phyloP scores from a whole-genome alignment of 768 basidiomycete genomes.

The Serendipita sp. region DNA sequence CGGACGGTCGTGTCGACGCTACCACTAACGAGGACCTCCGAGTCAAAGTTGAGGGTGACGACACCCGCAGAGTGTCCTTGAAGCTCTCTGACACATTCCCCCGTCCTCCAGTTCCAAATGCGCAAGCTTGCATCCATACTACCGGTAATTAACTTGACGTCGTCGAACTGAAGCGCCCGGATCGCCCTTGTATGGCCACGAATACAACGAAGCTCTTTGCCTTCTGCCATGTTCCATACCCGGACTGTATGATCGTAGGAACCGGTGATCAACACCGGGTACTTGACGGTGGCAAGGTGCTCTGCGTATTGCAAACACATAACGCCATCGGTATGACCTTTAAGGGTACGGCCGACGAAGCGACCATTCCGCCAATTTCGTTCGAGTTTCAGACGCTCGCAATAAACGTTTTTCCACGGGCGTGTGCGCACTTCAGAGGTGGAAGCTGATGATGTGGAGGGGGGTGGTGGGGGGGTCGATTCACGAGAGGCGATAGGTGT shows the following conservation, averaged over 20 bases:
- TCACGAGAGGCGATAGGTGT: constrained; percentile 8
- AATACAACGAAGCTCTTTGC: constrained; percentile 64
- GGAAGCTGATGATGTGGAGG: constrained; percentile 7
- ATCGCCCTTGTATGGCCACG: constrained; percentile 87
- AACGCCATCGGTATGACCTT: constrained; percentile 89
- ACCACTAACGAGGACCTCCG: constrained; percentile 81
- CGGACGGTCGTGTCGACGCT: constrained; percentile 90
- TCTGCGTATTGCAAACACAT: constrained; percentile 96
- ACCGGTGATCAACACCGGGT: constrained; percentile 92
- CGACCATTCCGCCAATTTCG: constrained; percentile 94
- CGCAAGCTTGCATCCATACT: constrained; percentile 92
- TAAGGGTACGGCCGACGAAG: constrained; percentile 66
- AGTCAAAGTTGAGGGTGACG: constrained; percentile 80
- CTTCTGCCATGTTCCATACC: constrained; percentile 94
- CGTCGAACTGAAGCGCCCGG: constrained; percentile 87
- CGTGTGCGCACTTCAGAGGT: constrained; percentile 38
- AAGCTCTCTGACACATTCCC: constrained; percentile 72
- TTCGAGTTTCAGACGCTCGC: constrained; percentile 90
- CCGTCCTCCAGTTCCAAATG: constrained; percentile 91
- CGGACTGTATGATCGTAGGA: constrained; percentile 90
- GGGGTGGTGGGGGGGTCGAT: constrained; percentile 12
- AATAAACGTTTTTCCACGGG: constrained; percentile 98
- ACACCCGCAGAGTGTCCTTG: constrained; percentile 86
- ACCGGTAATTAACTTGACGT: constrained; percentile 85
- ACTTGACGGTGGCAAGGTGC: constrained; percentile 61